phyloP scores from a whole-genome alignment of 106 monocot species.

The Phalaenopsis aphrodite region DNA sequence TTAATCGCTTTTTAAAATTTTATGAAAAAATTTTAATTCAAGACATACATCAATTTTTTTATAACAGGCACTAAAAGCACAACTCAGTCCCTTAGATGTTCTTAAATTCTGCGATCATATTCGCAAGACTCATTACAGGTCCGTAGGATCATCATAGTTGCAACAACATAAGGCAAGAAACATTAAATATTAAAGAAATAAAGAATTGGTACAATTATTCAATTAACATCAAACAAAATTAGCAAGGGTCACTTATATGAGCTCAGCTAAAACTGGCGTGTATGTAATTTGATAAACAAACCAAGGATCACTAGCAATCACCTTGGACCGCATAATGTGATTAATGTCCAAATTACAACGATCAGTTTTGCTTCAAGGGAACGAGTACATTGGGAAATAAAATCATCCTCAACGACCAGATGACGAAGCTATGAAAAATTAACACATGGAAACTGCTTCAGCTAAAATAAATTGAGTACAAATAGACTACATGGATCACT shows the following conservation, averaged over 20 bases:
- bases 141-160: constrained; percentile 37
- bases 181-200: not conserved
- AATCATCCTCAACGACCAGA: constrained; percentile 55
- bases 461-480: no score
- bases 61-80: not conserved
- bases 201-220: not conserved
- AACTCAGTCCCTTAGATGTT: constrained; percentile 87
- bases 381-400: constrained; percentile 64
- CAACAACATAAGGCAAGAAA: not conserved
- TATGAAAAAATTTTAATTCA: no score
- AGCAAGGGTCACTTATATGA: no score
- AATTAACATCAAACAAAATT: no score
- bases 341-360: constrained; percentile 24
- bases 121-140: constrained; percentile 78
- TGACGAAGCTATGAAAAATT: constrained; percentile 36
- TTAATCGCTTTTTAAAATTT: no score
- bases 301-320: not conserved
- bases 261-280: not conserved
- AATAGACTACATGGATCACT: no score
- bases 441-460: no score
- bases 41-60: no score
- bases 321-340: not conserved
- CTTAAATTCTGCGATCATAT: constrained; percentile 59
- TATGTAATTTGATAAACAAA: not conserved
- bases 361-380: constrained; percentile 69